Conservation (phyloP, 139 green algal species). For the Chlamydomonas sp. region DNA sequence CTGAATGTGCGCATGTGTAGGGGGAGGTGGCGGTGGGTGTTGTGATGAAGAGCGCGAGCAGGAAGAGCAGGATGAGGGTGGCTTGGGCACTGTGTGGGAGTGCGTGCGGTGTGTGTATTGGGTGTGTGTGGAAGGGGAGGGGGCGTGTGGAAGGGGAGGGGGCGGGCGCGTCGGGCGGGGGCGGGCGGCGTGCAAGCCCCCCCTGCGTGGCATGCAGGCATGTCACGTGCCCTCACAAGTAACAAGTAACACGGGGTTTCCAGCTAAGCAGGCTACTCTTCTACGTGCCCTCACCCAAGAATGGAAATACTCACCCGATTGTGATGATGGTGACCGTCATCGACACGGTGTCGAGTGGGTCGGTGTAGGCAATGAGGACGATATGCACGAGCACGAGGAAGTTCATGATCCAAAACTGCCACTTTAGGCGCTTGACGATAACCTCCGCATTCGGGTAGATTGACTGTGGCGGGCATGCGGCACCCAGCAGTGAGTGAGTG, state of each 20-base stretch:
- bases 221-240: neutral
- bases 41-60: too few relatives aligned
- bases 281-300: neutral
- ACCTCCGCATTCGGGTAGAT: neutral
- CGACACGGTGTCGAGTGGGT: conserved; percentile 5
- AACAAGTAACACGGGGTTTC: neutral
- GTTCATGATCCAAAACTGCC: conserved; percentile 7
- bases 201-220: neutral
- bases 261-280: neutral
- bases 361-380: conserved; percentile 3
- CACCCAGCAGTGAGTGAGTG: too few relatives aligned
- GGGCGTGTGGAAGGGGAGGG: neutral
- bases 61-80: too few relatives aligned
- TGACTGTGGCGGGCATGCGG: too few relatives aligned
- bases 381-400: neutral
- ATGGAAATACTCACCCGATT: conserved; percentile 1
- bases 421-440: neutral
- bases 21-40: too few relatives aligned
- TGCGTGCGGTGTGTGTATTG: too few relatives aligned
- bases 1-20: too few relatives aligned
- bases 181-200: neutral
- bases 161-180: neutral
- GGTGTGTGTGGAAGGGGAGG: neutral
- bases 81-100: neutral
- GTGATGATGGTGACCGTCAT: neutral